Conservation (phyloP, 2,329 filamentous ascomycete species). For the Aspergillus latus region DNA sequence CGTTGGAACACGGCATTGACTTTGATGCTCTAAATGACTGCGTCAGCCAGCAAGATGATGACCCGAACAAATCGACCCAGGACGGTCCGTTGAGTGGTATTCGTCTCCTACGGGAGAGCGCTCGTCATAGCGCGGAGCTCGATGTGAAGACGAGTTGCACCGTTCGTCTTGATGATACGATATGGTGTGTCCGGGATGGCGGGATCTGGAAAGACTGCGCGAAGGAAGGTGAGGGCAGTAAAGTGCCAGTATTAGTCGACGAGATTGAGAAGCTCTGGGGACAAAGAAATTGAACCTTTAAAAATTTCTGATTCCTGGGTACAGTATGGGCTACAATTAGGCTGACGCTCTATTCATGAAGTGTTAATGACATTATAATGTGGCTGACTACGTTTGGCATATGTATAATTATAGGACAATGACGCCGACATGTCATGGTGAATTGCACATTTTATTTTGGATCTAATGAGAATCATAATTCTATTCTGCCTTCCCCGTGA, state of each 20-base stretch:
- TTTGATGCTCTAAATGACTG: constrained; percentile 80
- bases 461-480: background rate
- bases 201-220: constrained; percentile 79
- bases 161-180: constrained; percentile 71
- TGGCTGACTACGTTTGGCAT: background rate
- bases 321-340: background rate
- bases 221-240: constrained; percentile 55
- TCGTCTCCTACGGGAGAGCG: constrained; percentile 44
- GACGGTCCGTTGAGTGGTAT: constrained; percentile 58
- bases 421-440: background rate
- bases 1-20: constrained; percentile 85
- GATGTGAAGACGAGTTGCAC: constrained; percentile 74
- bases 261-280: constrained; percentile 71
- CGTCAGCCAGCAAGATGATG: constrained; percentile 72
- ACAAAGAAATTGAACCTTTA: constrained; percentile 28
- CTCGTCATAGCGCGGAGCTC: constrained; percentile 57
- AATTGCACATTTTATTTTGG: background rate
- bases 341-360: background rate
- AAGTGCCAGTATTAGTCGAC: constrained; percentile 64
- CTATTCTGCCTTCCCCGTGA: background rate
- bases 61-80: constrained; percentile 55
- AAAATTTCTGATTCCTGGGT: background rate
- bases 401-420: background rate
- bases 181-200: constrained; percentile 80
- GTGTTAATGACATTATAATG: background rate